Percentiles rank a stretch among this genome's conserved stretches.
Conservation (phyloP, 768 basidiomycete species). For the Steccherinum ochraceum region DNA sequence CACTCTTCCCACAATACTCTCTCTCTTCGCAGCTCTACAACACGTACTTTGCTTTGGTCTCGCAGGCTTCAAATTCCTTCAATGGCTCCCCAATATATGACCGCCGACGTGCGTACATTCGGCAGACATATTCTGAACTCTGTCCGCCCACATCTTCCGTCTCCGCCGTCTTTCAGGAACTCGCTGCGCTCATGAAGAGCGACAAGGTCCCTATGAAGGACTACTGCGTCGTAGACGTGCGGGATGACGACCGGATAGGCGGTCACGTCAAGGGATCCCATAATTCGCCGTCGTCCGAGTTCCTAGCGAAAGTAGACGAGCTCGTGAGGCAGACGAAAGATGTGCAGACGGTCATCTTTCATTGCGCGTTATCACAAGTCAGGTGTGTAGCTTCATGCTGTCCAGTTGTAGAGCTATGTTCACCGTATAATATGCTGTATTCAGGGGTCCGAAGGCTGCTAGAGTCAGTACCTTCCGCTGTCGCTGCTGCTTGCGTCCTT, state of each 20-base stretch:
- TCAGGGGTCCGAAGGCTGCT: conserved; percentile 75
- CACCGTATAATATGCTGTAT: not conserved
- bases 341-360: conserved; percentile 64
- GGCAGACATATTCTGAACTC: not conserved
- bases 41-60: not conserved
- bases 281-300: conserved; percentile 57
- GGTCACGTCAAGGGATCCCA: conserved; percentile 68
- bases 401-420: not conserved
- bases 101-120: not conserved
- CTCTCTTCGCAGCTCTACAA: too few relatives aligned
- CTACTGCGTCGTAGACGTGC: conserved; percentile 76
- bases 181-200: conserved; percentile 64
- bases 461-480: conserved; percentile 35
- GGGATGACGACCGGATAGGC: conserved; percentile 75
- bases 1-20: too few relatives aligned
- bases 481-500: conserved; percentile 1
- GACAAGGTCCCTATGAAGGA: conserved; percentile 54
- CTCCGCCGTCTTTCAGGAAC: conserved; percentile 39
- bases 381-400: conserved; percentile 42
- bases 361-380: conserved; percentile 71
- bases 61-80: not conserved
- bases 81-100: not conserved
- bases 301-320: conserved; percentile 48
- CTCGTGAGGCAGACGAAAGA: conserved; percentile 57
- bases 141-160: not conserved